A percentile compares a stretch with the other conserved stretches of the same genome.
Evolutionary conservation across 441 rosid species (phyloP).

Genomic region (Theobroma grandiflorum): DNA sequence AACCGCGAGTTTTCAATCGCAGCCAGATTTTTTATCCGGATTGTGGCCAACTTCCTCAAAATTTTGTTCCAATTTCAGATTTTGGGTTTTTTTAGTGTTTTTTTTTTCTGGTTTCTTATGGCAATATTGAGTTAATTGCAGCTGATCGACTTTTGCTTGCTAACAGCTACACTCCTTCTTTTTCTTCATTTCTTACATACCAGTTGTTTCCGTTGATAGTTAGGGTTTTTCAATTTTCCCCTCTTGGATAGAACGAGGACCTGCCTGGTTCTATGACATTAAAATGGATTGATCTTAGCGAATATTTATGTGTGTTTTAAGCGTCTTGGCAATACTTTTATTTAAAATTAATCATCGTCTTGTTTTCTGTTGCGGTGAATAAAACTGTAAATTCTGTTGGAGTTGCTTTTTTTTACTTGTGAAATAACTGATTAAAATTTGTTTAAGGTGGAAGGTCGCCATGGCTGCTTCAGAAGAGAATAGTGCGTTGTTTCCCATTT

Average conservation of each 20-base stretch:
- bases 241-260: not conserved
- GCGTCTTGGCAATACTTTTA: not conserved
- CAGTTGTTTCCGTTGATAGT: slow-evolving; percentile 13
- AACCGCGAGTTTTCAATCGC: not conserved
- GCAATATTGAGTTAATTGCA: not conserved
- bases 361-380: not conserved
- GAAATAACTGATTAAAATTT: slow-evolving; percentile 29
- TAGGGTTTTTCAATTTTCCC: slow-evolving; percentile 1
- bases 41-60: not conserved
- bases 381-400: slow-evolving; percentile 19
- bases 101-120: not conserved
- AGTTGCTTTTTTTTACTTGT: slow-evolving; percentile 27
- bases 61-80: not conserved
- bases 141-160: not conserved
- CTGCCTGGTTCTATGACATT: not conserved
- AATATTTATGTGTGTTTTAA: slow-evolving; percentile 1
- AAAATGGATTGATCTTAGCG: not conserved
- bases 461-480: slow-evolving; percentile 98
- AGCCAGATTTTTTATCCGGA: slow-evolving; percentile 6
- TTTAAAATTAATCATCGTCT: not conserved
- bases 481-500: slow-evolving; percentile 90
- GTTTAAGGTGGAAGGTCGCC: slow-evolving; percentile 43
- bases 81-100: not conserved
- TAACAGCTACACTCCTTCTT: not conserved
- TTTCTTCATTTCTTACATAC: not conserved